A percentile compares a stretch with the other conserved stretches of the same genome.
phyloP scores from a whole-genome alignment of 2,329 filamentous ascomycete genomes.

The Alternaria ventricosa region DNA sequence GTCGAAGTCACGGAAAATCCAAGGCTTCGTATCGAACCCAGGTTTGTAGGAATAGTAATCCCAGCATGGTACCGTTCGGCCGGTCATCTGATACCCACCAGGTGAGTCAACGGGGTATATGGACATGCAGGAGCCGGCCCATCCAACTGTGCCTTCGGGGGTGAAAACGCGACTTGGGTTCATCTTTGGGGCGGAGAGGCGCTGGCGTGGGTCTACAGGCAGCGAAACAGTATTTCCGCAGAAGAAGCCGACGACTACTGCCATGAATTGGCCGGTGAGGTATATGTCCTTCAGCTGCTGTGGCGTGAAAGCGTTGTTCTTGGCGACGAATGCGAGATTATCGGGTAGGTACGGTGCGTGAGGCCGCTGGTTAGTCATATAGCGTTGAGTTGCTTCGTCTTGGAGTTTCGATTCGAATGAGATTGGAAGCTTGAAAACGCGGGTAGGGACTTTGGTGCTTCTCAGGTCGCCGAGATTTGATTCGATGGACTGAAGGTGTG shows the following conservation, averaged over 20 bases:
- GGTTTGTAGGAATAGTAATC: constrained; percentile 61
- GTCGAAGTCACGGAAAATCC: constrained; percentile 65
- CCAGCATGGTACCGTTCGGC: constrained; percentile 60
- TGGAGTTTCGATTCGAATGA: constrained; percentile 53
- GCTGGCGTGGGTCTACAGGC: constrained; percentile 61
- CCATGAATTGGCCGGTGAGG: constrained; percentile 58
- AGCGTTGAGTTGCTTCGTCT: constrained; percentile 63
- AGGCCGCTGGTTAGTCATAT: constrained; percentile 66
- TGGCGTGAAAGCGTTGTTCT: constrained; percentile 61
- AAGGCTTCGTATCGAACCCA: constrained; percentile 57
- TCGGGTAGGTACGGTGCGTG: constrained; percentile 68
- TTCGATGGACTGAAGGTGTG: constrained; percentile 50
- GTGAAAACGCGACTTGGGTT: constrained; percentile 65
- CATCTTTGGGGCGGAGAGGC: constrained; percentile 62
- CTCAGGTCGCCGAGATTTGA: constrained; percentile 52
- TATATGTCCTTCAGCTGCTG: constrained; percentile 60
- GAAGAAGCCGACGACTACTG: constrained; percentile 63
- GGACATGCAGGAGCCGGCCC: constrained; percentile 62
- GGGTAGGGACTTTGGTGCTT: constrained; percentile 51
- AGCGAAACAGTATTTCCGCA: constrained; percentile 60
- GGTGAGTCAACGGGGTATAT: constrained; percentile 65
- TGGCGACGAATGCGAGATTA: constrained; percentile 65
- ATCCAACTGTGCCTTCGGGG: constrained; percentile 62
- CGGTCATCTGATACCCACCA: constrained; percentile 63
- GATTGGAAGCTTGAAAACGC: constrained; percentile 53